A percentile compares a stretch with the other conserved stretches of the same genome.
Evolutionary conservation across 129 eudicot species (phyloP).

Genomic region (Flaveria robusta): DNA sequence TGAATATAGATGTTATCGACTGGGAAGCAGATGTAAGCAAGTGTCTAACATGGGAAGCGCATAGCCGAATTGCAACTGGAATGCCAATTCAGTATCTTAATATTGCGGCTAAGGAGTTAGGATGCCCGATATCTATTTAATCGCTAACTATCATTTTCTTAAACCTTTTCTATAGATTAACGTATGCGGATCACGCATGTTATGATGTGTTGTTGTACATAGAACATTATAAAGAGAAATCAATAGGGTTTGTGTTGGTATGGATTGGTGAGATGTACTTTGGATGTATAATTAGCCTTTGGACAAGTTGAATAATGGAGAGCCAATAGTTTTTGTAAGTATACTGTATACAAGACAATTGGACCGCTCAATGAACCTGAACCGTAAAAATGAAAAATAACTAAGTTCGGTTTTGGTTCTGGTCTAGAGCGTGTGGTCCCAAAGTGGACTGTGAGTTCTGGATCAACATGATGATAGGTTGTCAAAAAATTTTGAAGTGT

Average conservation of each 20-base stretch:
- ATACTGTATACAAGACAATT: background rate
- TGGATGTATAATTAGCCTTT: slow-evolving; percentile 8
- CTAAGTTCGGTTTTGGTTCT: background rate
- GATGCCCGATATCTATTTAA: slow-evolving; percentile 59
- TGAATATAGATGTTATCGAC: slow-evolving; percentile 51
- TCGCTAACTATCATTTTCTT: background rate
- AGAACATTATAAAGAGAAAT: background rate
- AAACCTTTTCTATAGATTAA: slow-evolving; percentile 11
- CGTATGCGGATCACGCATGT: background rate
- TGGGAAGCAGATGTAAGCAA: slow-evolving; percentile 82
- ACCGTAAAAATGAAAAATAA: background rate
- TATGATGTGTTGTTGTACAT: slow-evolving; percentile 27
- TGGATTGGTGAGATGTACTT: background rate
- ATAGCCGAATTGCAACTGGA: slow-evolving; percentile 70
- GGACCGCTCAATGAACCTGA: background rate
- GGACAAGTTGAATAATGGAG: background rate
- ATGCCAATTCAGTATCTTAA: slow-evolving; percentile 69
- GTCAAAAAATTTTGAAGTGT: too few relatives aligned
- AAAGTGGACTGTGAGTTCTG: background rate
- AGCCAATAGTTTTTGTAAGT: background rate
- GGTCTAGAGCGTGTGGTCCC: background rate
- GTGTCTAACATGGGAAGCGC: slow-evolving; percentile 97
- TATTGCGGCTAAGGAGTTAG: slow-evolving; percentile 83
- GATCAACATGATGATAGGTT: background rate
- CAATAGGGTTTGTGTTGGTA: slow-evolving; percentile 21